Evolutionary conservation across 768 basidiomycete species (phyloP).

Genomic region (Pisolithus marmoratus): DNA sequence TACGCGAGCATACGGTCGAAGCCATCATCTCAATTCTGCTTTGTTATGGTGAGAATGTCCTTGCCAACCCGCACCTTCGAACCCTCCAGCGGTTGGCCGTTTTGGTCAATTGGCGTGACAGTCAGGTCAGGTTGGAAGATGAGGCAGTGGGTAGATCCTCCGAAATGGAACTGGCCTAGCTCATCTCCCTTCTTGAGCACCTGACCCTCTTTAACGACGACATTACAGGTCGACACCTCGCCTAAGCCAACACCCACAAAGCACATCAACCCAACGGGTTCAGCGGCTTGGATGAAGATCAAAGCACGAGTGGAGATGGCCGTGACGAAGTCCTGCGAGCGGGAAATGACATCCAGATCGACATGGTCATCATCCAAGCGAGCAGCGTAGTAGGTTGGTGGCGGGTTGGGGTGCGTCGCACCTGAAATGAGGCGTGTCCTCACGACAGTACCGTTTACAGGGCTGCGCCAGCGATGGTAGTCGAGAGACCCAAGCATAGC

Average conservation of each 20-base stretch:
- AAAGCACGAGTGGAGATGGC: slow-evolving; percentile 14
- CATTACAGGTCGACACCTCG: slow-evolving; percentile 50
- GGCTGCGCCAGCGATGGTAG: slow-evolving; percentile 63
- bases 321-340: slow-evolving; percentile 6
- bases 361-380: slow-evolving; percentile 23
- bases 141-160: slow-evolving; percentile 42
- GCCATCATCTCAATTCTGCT: too few species aligned
- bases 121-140: slow-evolving; percentile 29
- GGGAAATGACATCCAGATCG: slow-evolving; percentile 19
- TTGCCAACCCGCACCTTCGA: not conserved
- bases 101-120: not conserved
- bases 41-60: too few species aligned
- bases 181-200: slow-evolving; percentile 44
- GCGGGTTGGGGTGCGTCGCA: slow-evolving; percentile 13
- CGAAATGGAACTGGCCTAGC: slow-evolving; percentile 56
- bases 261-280: slow-evolving; percentile 48
- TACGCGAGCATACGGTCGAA: too few species aligned
- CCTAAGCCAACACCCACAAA: slow-evolving; percentile 55
- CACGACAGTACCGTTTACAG: slow-evolving; percentile 41
- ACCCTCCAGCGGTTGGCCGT: not conserved
- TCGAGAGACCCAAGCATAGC: slow-evolving; percentile 49
- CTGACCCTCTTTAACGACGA: slow-evolving; percentile 25
- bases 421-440: slow-evolving; percentile 43
- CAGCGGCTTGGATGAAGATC: slow-evolving; percentile 49
- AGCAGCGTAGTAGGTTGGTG: slow-evolving; percentile 35